phyloP scores from a whole-genome alignment of 2,329 filamentous ascomycete genomes.

The Pseudonectria buxi region DNA sequence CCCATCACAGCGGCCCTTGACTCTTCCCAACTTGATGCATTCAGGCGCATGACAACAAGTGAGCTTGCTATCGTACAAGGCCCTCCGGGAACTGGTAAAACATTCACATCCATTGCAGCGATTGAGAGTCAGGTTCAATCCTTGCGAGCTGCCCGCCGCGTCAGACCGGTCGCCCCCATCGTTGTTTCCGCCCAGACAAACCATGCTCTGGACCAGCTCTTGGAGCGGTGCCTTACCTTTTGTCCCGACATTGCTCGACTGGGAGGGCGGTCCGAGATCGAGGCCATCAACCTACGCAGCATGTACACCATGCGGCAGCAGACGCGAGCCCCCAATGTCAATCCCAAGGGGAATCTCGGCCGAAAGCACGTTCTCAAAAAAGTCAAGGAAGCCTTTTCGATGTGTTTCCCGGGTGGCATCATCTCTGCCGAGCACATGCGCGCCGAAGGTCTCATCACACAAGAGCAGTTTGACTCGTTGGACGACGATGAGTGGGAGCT shows the following conservation, averaged over 20 bases:
- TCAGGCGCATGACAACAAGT: slow-evolving; percentile 63
- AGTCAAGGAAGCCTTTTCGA: slow-evolving; percentile 7
- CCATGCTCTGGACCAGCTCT: slow-evolving; percentile 78
- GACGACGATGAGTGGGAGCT: slow-evolving; percentile 18
- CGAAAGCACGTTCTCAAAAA: slow-evolving; percentile 7
- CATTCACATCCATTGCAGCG: slow-evolving; percentile 68
- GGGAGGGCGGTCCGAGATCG: slow-evolving; percentile 63
- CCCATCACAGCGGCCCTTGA: slow-evolving; percentile 46
- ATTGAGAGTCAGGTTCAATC: slow-evolving; percentile 44
- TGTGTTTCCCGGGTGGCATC: slow-evolving; percentile 33
- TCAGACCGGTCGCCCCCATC: slow-evolving; percentile 43
- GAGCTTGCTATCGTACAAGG: slow-evolving; percentile 75
- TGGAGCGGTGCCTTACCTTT: slow-evolving; percentile 50
- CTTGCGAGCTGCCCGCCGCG: slow-evolving; percentile 44
- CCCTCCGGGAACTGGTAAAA: slow-evolving; percentile 71
- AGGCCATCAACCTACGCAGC: slow-evolving; percentile 57
- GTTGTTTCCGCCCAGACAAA: slow-evolving; percentile 84
- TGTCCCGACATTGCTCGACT: slow-evolving; percentile 51
- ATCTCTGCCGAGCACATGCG: slow-evolving; percentile 50
- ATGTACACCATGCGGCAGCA: slow-evolving; percentile 53
- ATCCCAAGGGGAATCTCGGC: slow-evolving; percentile 3
- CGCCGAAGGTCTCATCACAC: slow-evolving; percentile 50
- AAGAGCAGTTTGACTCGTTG: slow-evolving; percentile 54
- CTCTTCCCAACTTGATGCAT: slow-evolving; percentile 60
- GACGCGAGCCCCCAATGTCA: slow-evolving; percentile 7